Evolutionary conservation across 441 rosid species (phyloP).

Genomic region (Dalechampia spathulata): DNA sequence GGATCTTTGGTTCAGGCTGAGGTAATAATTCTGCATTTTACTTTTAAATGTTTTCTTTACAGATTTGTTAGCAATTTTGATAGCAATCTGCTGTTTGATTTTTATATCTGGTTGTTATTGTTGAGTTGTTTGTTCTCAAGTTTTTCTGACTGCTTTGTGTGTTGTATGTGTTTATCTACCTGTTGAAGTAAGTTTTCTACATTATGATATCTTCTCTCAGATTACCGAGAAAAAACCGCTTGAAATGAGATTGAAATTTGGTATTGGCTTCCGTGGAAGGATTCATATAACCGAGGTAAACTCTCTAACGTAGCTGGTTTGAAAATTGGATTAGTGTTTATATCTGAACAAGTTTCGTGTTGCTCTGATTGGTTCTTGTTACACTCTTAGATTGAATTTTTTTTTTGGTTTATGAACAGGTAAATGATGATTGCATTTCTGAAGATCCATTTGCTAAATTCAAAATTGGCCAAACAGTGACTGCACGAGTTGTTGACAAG

Average conservation of each 20-base stretch:
- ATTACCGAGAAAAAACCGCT: constrained; percentile 83
- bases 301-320: constrained; percentile 8
- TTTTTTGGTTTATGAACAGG: constrained; percentile 36
- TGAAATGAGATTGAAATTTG: constrained; percentile 84
- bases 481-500: constrained; percentile 70
- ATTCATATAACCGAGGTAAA: constrained; percentile 90
- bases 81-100: too few species aligned
- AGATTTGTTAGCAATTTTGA: not conserved
- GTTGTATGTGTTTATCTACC: not conserved
- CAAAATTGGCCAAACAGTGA: constrained; percentile 73
- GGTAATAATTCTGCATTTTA: constrained; percentile 39
- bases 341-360: constrained; percentile 8
- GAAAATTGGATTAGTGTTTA: not conserved
- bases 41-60: constrained; percentile 8
- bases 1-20: constrained; percentile 89
- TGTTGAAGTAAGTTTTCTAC: not conserved
- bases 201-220: constrained; percentile 32
- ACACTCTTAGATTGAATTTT: constrained; percentile 11
- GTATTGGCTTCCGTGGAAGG: constrained; percentile 72
- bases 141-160: not conserved
- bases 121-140: not conserved
- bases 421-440: constrained; percentile 33
- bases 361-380: not conserved
- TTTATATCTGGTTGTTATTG: not conserved
- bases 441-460: constrained; percentile 63